These are phyloP conservation scores for Cryptococcus jaspeensis DNA, from an alignment of 1,284 basidiomycete species.

Conservation along the genomic window DNA sequence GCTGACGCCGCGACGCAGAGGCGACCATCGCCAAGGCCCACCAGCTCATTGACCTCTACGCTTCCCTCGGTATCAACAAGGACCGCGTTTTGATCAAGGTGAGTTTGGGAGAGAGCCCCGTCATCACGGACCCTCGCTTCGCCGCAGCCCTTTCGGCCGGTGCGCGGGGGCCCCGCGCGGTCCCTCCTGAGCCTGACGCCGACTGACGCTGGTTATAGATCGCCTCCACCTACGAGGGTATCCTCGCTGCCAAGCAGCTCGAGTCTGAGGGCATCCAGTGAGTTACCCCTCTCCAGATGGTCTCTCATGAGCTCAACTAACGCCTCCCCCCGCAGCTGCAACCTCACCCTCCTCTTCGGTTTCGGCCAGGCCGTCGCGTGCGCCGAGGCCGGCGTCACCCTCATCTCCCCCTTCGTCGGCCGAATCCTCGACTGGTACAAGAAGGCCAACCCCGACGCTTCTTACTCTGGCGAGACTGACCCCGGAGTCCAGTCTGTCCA, in stretches of 20 bases:
- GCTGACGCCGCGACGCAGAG: constrained; percentile 17
- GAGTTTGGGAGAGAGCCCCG: no score
- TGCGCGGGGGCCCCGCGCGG: background rate
- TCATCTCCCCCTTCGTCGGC: constrained; percentile 99
- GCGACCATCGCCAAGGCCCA: constrained; percentile 64
- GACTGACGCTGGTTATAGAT: constrained; percentile 55
- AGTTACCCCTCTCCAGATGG: constrained; percentile 8
- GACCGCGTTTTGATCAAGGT: constrained; percentile 92
- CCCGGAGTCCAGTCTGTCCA: constrained; percentile 96
- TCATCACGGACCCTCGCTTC: no score
- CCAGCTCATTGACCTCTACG: constrained; percentile 91
- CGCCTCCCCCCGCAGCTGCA: constrained; percentile 60
- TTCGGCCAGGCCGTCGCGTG: constrained; percentile 98
- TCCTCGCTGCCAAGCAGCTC: constrained; percentile 95
- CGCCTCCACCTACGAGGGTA: constrained; percentile 98
- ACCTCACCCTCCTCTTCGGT: constrained; percentile 97
- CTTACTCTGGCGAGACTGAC: constrained; percentile 79
- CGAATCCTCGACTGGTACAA: constrained; percentile 98
- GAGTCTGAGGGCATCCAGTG: constrained; percentile 87
- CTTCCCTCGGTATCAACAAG: constrained; percentile 83
- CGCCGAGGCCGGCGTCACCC: constrained; percentile 94
- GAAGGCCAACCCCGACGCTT: constrained; percentile 70
- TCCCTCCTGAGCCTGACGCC: background rate
- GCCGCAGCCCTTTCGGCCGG: background rate
- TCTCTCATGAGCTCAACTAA: background rate